Evolutionary conservation across 2,329 filamentous ascomycete genomes (phyloP), one percentile per base, ranked within the genome.

Genomic region (Aspergillus ibericus): DNA sequence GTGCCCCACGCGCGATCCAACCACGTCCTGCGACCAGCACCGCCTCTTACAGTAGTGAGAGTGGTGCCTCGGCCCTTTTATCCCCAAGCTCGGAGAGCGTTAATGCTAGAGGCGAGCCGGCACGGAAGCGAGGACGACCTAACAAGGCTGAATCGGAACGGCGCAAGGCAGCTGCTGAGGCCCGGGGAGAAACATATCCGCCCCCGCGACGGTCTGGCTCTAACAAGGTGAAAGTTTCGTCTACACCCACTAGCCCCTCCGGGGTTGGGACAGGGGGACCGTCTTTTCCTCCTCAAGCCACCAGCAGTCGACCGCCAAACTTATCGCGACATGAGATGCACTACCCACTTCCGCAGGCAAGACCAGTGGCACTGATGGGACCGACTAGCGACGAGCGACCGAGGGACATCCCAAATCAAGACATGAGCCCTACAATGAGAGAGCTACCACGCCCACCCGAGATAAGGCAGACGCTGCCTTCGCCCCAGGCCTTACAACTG

Each of bases 91-190:
- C 71, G 12, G 75, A 76, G 27, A 58, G 56, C 25, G 38, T 64
- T 5, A 36, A 60, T 18, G 42, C 60, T 20, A 63, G 64, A 59
- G 68, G 69, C 36, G 74, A 77, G 51, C 73, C 71, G 34, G 74
- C 70, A 55, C 69, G 74, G 46, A 78, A 78, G 72, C 70, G 77
- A 55, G 76, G 76, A n/a, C 73, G 76, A 15, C 76, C 76, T 58
- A 78, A 70, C 60, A 78, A 78, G 66, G 69, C 68, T 34, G 76
- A 78, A 59, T 68, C 72, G 3, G 75, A 77, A 59, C 70, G 74
- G 49, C 75, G 75, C 34, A 75, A 68, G 59, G 67, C 70, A 22
- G 69, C 67, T 46, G 75, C 75, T 38, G 73, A 77, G 62, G 71
- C 74, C 35, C 72, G 70, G 32, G 75, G 75, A 15, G 74, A 77